Base-by-base conservation (phyloP, 805 yeast genomes). In the Zygoascus bituminiphila region DNA sequence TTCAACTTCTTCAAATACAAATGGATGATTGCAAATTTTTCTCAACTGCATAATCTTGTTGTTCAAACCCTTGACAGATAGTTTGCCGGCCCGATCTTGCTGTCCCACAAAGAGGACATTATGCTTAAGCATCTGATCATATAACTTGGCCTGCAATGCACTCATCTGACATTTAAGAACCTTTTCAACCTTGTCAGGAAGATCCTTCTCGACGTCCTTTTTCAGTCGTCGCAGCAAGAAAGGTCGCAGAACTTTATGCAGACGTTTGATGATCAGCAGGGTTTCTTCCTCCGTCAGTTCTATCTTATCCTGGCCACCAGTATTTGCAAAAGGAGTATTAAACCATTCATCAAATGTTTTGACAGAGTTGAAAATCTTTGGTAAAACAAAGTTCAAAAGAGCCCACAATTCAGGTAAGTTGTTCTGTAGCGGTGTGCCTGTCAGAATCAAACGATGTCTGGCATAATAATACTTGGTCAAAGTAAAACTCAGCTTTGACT, bases 271-370 rank as follows among this genome's bases (percentile, higher is more conserved):
- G 53, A 91, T 86, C 71, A 91, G 79, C 56, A 91, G 71, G 4
- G 95, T 85, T 66, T 93, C 98, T 81, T 91, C 98, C 76, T 91
- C 98, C 5, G 93, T 84, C 46, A 91, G 71, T 59, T 85, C 98
- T 56, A 91, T 83, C 67, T 87, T 88, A 59, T 93, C 98, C 64
- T 86, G 95, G 29, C 89, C 83, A 49, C 98, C 98, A n/a, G 96
- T 84, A 61, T 85, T 91, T 0, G 96, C 95, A 66, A 91, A 91
- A 2, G 98, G 98, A 0, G 98, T 91, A 63, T 91, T 91, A 65
- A 91, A 91, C 98, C 98, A 91, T 61, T 91, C 98, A 65, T 91
- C 98, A 63, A 91, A 91, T 1, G 97, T 84, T 62, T 91, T 91
- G 7, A 87, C 96, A 2, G 97, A 89, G 61, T 93, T 91, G 77